These are phyloP conservation scores for Fraxinus quadrangulata DNA, from an alignment of 257 asterid genomes.

Conservation along the genomic window DNA sequence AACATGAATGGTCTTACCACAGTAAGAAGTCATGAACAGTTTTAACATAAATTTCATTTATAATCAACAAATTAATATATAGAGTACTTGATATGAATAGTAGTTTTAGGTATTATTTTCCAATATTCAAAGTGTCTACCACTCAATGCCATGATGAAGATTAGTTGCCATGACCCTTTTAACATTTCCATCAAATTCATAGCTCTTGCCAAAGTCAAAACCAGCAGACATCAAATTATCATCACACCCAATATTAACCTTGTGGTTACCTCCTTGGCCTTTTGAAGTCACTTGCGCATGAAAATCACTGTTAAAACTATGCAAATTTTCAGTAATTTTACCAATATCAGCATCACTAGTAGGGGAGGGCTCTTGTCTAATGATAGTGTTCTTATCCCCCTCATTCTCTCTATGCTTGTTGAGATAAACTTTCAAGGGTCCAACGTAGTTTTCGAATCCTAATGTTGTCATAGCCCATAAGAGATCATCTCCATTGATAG, in stretches of 20 bases:
- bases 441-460: slow-evolving; percentile 55
- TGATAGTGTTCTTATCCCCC: slow-evolving; percentile 34
- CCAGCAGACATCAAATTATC: neutral
- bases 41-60: too few relatives aligned
- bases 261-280: neutral
- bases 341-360: slow-evolving; percentile 7
- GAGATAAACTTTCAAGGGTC: slow-evolving; percentile 43
- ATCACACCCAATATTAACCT: neutral
- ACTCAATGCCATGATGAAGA: too few relatives aligned
- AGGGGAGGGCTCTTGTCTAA: slow-evolving; percentile 27
- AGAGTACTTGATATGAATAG: too few relatives aligned
- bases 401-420: slow-evolving; percentile 45
- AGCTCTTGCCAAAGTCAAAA: slow-evolving; percentile 9
- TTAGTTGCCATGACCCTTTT: slow-evolving; percentile 14
- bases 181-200: slow-evolving; percentile 27
- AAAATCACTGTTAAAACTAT: slow-evolving; percentile 15
- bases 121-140: too few relatives aligned
- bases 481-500: slow-evolving; percentile 58
- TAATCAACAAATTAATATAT: too few relatives aligned
- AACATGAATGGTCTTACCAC: too few relatives aligned
- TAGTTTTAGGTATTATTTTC: too few relatives aligned
- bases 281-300: neutral
- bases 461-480: slow-evolving; percentile 66
- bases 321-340: slow-evolving; percentile 10
- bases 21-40: too few relatives aligned